Evolutionary conservation across 441 rosid genomes (phyloP), one percentile per base, ranked within the genome.

Genomic region (Adansonia madagascariensis): DNA sequence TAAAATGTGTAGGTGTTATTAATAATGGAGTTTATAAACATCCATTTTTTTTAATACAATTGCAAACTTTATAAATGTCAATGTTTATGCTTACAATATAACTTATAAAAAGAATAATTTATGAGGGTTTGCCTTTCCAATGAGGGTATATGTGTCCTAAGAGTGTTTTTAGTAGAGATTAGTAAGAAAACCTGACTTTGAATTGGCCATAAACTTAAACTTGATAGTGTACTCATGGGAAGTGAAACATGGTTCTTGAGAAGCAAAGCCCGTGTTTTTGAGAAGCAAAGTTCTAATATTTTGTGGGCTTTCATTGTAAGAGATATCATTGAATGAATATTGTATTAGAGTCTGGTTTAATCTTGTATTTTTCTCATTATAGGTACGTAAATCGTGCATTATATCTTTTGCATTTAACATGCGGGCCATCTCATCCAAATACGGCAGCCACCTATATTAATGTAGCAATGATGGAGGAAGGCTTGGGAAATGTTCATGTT

Each of bases 401-500:
- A 82, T 86, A 86, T 85, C 96, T 89, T 74, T 82, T 91, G 82
- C 96, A 91, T 81, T 84, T 91, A 73, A 90, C 94, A 47, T 91
- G 94, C 61, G 96, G 96, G 46, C 89, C 92, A 71, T 89, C 92
- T 74, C 96, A 91, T 82, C 96, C 96, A 35, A 91, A 91, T 80
- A 90, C 94, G 52, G 96, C 96, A 73, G 94, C 96, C 75, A 90
- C 96, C 78, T 91, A 91, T 82, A 91, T 91, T 79, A 91, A 91
- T 75, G 91, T 91, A 67, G 96, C 96, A 67, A 90, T 91, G 96
- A 91, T 91, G 96, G 96, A 91, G 82, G 91, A 91, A 86, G 94
- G 90, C 76, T 85, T 90, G 79, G 96, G 96, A 75, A 91, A 91
- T 78, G 96, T 88, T 80, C 85, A 91, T 66, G 82, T 91, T 79